Base-by-base conservation (phyloP, 805 yeast genomes). In the Pichia gijzeniarum region DNA sequence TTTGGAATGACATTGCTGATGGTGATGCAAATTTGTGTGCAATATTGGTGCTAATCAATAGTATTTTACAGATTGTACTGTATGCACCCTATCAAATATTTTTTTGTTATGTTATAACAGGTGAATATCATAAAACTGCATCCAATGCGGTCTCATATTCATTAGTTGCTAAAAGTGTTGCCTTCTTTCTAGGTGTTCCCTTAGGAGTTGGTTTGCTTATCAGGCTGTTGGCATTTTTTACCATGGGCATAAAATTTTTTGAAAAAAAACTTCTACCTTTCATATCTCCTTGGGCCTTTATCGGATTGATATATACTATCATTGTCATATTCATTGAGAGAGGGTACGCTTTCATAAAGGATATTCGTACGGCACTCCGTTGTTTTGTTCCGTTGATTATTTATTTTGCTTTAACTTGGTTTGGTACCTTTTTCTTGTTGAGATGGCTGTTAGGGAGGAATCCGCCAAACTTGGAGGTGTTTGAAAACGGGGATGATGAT, bases 1-100 rank as follows among this genome's bases (percentile, higher is more conserved):
- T 77, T 22, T 77, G 82, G 83, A 77, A 73, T 53, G 70, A 73
- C 25, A 62, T 78, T 16, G 77, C 81, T 2, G 69, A 61, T 8
- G 82, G 82, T 5, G 79, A 76, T 53, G 59, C 61, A 38, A 67
- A 66, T 35, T 57, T 74, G 36, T 77, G 83, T 58, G 79, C 77
- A 3, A 53, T 74, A 7, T 52, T 77, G n/a, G 81, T 78, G 2
- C 60, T 74, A 7, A 55, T 74, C 38, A 77, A 77, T 58, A 70
- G 77, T 43, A 32, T 76, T 18, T 53, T 77, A 33, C 83, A 77
- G 55, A 63, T 77, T 39, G 64, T 71, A 0, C 62, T 77, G 18
- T 76, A 70, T 57, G 80, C 80, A 3, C 82, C 82, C 7, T 67
- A 70, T 46, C 70, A 73, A 45, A 57, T 73, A 28, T 67, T 76